A percentile compares a stretch with the other conserved stretches of the same genome.
Evolutionary conservation across 23 red algal species (phyloP).

Genomic region (Gracilaria domingensis): DNA sequence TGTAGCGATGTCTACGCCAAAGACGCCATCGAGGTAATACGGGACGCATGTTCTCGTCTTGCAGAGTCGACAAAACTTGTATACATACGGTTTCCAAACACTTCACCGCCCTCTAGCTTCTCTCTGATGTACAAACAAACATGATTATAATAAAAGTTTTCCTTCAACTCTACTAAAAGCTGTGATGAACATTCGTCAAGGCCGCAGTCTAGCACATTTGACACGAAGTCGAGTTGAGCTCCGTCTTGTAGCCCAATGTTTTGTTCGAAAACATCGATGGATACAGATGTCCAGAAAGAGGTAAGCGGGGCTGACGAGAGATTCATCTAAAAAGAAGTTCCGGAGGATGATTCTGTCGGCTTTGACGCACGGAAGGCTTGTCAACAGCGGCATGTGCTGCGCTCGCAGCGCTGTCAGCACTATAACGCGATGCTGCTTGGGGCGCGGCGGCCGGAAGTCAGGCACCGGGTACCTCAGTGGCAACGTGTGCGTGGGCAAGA

Average conservation of each 20-base stretch:
- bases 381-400: neutral
- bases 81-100: conserved; percentile 87
- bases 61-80: conserved; percentile 33
- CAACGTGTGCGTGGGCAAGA: neutral
- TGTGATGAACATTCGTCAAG: conserved; percentile 84
- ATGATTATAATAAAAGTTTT: conserved; percentile 92
- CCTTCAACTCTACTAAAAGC: conserved; percentile 81
- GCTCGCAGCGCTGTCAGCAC: neutral
- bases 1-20: conserved; percentile 39
- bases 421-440: conserved; percentile 17
- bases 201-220: conserved; percentile 67
- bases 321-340: conserved; percentile 65
- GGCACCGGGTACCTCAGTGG: conserved; percentile 24
- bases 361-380: neutral
- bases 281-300: conserved; percentile 28
- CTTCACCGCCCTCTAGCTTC: conserved; percentile 82
- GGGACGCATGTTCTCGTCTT: conserved; percentile 50
- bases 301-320: neutral
- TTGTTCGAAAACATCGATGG: conserved; percentile 43
- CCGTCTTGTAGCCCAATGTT: conserved; percentile 32
- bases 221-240: conserved; percentile 31
- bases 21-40: conserved; percentile 56
- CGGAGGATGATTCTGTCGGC: conserved; percentile 50
- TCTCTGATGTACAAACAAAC: conserved; percentile 78
- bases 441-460: neutral